These are phyloP conservation scores for Aspergillus saccharolyticus DNA, from an alignment of 495 filamentous ascomycete genomes.

Conservation along the genomic window DNA sequence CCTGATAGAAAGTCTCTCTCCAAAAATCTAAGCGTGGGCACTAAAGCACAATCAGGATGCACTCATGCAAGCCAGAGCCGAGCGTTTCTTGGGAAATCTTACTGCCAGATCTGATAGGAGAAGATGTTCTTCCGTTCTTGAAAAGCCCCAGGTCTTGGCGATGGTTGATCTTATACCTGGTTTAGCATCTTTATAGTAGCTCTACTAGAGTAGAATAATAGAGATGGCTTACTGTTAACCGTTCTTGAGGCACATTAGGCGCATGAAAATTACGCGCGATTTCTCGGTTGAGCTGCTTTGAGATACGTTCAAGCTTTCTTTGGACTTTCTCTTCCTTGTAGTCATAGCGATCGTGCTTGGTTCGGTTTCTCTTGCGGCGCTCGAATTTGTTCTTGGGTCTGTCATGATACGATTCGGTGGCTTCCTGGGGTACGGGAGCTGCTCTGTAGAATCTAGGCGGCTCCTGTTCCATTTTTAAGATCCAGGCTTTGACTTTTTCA, in stretches of 20 bases:
- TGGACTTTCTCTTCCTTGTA: constrained; percentile 26
- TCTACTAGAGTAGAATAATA: neutral
- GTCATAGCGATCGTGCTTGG: constrained; percentile 50
- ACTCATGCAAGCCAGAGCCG: neutral
- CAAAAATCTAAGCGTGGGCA: constrained; percentile 62
- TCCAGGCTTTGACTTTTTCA: neutral
- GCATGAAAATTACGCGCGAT: constrained; percentile 61
- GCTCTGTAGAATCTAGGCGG: neutral
- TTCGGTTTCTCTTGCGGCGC: constrained; percentile 57
- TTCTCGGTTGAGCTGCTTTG: constrained; percentile 35
- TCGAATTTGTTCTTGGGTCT: constrained; percentile 50
- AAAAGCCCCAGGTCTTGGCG: constrained; percentile 56
- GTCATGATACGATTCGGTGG: no score
- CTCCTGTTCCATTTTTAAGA: neutral
- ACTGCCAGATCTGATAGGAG: constrained; percentile 44
- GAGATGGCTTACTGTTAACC: constrained; percentile 53
- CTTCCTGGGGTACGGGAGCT: neutral
- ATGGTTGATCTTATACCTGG: constrained; percentile 44
- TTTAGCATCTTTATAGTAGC: constrained; percentile 18
- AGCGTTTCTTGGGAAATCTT: constrained; percentile 25
- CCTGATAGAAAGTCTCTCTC: constrained; percentile 56
- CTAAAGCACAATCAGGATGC: constrained; percentile 24
- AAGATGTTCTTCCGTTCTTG: constrained; percentile 63
- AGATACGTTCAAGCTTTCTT: constrained; percentile 18
- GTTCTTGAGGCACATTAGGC: constrained; percentile 54